These are phyloP conservation scores for Pichia sp. DNA, from an alignment of 1,139 yeast species.

Conservation along the genomic window DNA sequence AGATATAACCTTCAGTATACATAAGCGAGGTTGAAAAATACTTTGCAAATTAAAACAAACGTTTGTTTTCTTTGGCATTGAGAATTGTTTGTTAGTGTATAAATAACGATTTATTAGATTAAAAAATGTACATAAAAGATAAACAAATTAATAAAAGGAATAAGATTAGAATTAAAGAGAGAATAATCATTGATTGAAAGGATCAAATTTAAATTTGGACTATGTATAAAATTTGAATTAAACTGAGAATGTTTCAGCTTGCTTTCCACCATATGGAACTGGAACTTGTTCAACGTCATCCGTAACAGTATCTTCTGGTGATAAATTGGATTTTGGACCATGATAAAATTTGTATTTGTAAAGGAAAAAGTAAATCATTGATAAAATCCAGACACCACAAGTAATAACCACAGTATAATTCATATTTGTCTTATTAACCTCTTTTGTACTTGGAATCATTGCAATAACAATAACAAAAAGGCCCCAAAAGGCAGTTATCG, in stretches of 20 bases:
- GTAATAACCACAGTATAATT: slow-evolving; percentile 57
- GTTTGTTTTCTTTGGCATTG: too few relatives aligned
- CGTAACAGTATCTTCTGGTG: slow-evolving; percentile 15
- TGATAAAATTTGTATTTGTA: slow-evolving; percentile 43
- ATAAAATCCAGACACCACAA: slow-evolving; percentile 41
- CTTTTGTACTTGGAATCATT: slow-evolving; percentile 36
- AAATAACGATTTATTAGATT: not conserved
- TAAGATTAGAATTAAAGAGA: not conserved
- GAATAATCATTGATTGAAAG: not conserved
- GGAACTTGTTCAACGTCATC: slow-evolving; percentile 11
- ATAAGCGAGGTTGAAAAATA: too few relatives aligned
- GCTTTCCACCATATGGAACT: slow-evolving; percentile 14
- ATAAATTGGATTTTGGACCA: slow-evolving; percentile 42
- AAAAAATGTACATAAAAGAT: not conserved
- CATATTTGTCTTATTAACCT: slow-evolving; percentile 40
- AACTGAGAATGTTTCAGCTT: slow-evolving; percentile 10
- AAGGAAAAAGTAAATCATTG: slow-evolving; percentile 38
- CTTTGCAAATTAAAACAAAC: too few relatives aligned
- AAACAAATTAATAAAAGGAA: not conserved
- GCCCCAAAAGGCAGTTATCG: slow-evolving; percentile 37
- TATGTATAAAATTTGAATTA: not conserved
- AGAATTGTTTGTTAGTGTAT: too few relatives aligned
- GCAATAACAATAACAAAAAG: slow-evolving; percentile 32
- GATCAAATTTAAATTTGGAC: not conserved
- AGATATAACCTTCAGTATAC: too few relatives aligned